phyloP scores from a whole-genome alignment of 495 filamentous ascomycete genomes.

The Aspergillus kassunensis region DNA sequence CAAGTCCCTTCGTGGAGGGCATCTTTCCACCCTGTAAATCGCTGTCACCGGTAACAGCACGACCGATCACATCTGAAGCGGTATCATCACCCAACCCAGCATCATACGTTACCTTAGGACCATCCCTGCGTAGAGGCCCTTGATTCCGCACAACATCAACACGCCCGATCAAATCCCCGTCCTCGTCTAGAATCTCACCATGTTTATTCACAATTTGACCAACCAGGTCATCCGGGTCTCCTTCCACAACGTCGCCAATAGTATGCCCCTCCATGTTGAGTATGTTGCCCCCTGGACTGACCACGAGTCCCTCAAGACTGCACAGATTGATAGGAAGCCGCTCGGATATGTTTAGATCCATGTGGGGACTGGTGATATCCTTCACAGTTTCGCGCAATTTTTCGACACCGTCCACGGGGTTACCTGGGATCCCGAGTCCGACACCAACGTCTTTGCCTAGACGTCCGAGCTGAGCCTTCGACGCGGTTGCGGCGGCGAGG shows the following conservation, averaged over 20 bases:
- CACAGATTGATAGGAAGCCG: neutral
- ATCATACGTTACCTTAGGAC: too few species aligned
- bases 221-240: conserved; percentile 20
- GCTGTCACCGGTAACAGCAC: conserved; percentile 15
- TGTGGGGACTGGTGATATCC: too few species aligned
- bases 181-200: conserved; percentile 40
- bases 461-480: too few species aligned
- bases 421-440: too few species aligned
- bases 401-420: too few species aligned
- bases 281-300: conserved; percentile 6
- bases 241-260: conserved; percentile 18
- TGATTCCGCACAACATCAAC: conserved; percentile 26
- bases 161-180: conserved; percentile 32
- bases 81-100: neutral
- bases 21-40: conserved; percentile 22
- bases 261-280: neutral
- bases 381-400: too few species aligned
- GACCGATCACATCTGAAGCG: neutral
- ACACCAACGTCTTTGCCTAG: too few species aligned
- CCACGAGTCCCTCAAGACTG: conserved; percentile 1
- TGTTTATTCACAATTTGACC: conserved; percentile 40
- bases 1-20: conserved; percentile 37
- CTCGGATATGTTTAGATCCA: too few species aligned
- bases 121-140: neutral
- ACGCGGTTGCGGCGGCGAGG: too few species aligned